These are phyloP conservation scores for Leccinum aurantiacum DNA, from an alignment of 768 basidiomycete species.

Conservation along the genomic window DNA sequence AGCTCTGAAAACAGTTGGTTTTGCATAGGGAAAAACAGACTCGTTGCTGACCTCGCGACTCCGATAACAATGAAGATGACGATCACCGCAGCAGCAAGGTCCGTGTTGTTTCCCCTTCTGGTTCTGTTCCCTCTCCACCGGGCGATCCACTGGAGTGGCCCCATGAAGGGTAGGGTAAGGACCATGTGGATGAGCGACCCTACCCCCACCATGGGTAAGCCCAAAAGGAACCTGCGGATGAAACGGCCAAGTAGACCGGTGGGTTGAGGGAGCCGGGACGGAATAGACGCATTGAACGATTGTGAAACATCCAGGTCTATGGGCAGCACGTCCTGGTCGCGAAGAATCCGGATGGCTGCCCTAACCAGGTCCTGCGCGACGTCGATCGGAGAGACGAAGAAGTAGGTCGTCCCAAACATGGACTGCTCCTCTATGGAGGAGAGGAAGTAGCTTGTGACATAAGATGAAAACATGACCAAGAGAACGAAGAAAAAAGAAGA, in stretches of 20 bases:
- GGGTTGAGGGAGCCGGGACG: conserved; percentile 30
- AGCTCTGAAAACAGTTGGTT: conserved; percentile 46
- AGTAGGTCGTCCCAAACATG: conserved; percentile 36
- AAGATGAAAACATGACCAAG: conserved; percentile 68
- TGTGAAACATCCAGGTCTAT: conserved; percentile 22
- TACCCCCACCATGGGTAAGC: conserved; percentile 76
- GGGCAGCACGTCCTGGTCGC: conserved; percentile 50
- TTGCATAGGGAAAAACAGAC: not conserved
- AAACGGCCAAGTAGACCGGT: conserved; percentile 54
- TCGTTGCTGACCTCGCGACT: conserved; percentile 51
- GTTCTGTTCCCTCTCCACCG: conserved; percentile 60
- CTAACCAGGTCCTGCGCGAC: conserved; percentile 61
- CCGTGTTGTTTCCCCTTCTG: conserved; percentile 53
- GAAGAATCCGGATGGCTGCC: conserved; percentile 60
- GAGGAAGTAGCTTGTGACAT: conserved; percentile 66
- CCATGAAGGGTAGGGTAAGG: conserved; percentile 59
- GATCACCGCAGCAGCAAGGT: conserved; percentile 66
- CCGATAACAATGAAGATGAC: conserved; percentile 61
- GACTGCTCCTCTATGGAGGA: conserved; percentile 56
- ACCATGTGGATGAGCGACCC: conserved; percentile 75
- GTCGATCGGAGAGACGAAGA: conserved; percentile 53
- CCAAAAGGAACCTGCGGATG: conserved; percentile 70
- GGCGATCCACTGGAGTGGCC: conserved; percentile 69
- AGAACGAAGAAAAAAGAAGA: conserved; percentile 62
- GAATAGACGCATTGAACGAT: conserved; percentile 20